phyloP scores from a whole-genome alignment of 257 asterid genomes.

The Henckelia pumila region DNA sequence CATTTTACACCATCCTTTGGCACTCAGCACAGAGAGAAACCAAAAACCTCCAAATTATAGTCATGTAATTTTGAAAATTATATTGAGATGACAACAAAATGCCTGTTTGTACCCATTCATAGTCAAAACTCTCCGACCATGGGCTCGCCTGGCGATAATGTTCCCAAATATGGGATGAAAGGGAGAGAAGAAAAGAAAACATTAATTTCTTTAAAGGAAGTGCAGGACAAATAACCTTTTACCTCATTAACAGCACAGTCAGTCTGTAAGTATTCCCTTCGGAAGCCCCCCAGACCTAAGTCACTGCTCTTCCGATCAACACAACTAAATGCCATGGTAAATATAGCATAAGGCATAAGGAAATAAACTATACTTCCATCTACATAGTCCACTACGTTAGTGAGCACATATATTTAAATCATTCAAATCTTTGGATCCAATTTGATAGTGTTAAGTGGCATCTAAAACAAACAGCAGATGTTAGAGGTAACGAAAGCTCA shows the following conservation, averaged over 20 bases:
- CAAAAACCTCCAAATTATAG: constrained; percentile 4
- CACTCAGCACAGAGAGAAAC: not conserved
- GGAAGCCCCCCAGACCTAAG: constrained; percentile 87
- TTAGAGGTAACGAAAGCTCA: not conserved
- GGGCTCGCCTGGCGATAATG: not conserved
- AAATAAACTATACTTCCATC: not conserved
- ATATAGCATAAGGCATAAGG: constrained; percentile 24
- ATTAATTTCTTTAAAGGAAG: constrained; percentile 4
- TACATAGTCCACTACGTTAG: not conserved
- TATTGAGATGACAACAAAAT: not conserved
- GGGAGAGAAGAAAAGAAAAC: constrained; percentile 1
- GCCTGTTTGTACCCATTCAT: not conserved
- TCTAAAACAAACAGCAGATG: constrained; percentile 11
- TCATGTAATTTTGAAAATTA: not conserved
- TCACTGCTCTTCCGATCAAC: constrained; percentile 95
- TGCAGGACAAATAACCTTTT: constrained; percentile 18
- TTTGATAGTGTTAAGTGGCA: constrained; percentile 11
- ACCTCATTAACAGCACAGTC: constrained; percentile 90
- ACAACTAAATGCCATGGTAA: constrained; percentile 46
- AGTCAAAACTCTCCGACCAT: not conserved
- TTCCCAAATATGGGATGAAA: not conserved
- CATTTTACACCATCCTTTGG: not conserved
- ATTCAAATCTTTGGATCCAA: constrained; percentile 19
- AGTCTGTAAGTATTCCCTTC: constrained; percentile 83
- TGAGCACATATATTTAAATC: not conserved